A percentile compares a stretch with the other conserved stretches of the same genome.
phyloP scores from a whole-genome alignment of 371 early-diverging fungal genomes.

The Rhizomucor pusillus region DNA sequence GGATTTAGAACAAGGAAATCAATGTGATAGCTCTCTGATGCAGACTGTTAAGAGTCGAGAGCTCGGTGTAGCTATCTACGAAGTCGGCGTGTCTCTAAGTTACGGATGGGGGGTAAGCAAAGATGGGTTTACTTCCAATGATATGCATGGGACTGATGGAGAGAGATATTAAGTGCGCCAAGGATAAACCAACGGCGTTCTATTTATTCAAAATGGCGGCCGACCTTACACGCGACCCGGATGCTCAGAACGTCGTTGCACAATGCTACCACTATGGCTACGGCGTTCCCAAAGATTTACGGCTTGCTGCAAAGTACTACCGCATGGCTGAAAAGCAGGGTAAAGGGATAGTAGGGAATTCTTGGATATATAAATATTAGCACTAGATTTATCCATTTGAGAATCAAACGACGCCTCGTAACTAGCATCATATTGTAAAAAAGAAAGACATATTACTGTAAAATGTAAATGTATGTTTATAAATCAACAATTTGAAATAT shows the following conservation, averaged over 20 bases:
- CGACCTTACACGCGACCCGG: conserved; percentile 85
- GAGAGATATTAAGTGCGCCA: conserved; percentile 65
- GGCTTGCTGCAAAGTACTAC: conserved; percentile 81
- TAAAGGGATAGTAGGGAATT: conserved; percentile 79
- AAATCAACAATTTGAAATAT: neutral
- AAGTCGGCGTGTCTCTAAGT: conserved; percentile 77
- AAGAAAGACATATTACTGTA: neutral
- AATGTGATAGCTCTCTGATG: conserved; percentile 54
- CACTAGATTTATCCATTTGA: no score
- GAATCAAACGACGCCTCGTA: neutral
- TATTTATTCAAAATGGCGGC: conserved; percentile 90
- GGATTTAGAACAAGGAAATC: conserved; percentile 24
- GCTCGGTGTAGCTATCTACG: conserved; percentile 81
- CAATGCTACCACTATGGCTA: conserved; percentile 77
- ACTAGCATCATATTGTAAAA: neutral
- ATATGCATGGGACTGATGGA: neutral
- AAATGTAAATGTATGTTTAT: neutral
- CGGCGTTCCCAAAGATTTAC: conserved; percentile 82
- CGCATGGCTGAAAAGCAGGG: conserved; percentile 84
- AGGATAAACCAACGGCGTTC: conserved; percentile 73
- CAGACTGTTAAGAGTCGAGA: conserved; percentile 40
- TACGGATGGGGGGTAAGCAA: conserved; percentile 88
- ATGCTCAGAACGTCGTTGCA: conserved; percentile 85
- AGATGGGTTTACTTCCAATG: neutral
- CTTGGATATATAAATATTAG: conserved; percentile 94